Base-by-base conservation (phyloP, 805 yeast species). In the Sugiyamaella floridensis region DNA sequence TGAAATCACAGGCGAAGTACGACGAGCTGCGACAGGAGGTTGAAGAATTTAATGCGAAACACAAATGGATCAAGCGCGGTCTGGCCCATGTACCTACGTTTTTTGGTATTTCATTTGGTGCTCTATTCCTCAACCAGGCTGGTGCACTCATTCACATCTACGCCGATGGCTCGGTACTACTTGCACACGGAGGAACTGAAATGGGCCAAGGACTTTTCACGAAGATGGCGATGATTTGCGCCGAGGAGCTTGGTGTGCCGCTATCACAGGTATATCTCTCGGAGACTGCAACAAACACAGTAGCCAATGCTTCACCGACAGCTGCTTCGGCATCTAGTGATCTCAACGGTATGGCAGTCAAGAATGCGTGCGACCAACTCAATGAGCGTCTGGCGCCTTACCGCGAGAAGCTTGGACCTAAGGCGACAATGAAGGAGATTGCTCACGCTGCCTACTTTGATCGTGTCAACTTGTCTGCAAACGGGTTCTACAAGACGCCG, bases 241-340 rank as follows among this genome's bases (percentile, higher is more conserved):
- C 79, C 1, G 63, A 70, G 46, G 76, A 71, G 50, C 66, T 76
- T 26, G 64, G 65, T 2, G 74, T 74, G 16, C 71, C 76, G 1
- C 58, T 73, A 40, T 75, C 72, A 3, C 62, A 70, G 40, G 70
- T 73, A 1, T 75, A 72, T 53, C 67, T 75, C 29, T 68, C 75
- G 43, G 79, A 76, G 56, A 75, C 78, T 2, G 68, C 77, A 1
- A 76, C 79, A 4, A 74, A 76, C 52, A 60, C 68, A 6, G 79
- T 76, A 40, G 76, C 78, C 15, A 76, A 76, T 53, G 69, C 78
- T 1, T 74, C 78, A 2, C 73, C 79, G 1, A 71, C 79, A 5
- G 78, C 79, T 0, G 79, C 79, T 0, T 73, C 78, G 4, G 76
- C 79, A 1, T 72, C 78, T 6, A 70, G 75, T 41, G 79, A 76